Evolutionary conservation across 1,284 basidiomycete species (phyloP), one percentile per base, ranked within the genome.

Genomic region (Tylopilus sp.): DNA sequence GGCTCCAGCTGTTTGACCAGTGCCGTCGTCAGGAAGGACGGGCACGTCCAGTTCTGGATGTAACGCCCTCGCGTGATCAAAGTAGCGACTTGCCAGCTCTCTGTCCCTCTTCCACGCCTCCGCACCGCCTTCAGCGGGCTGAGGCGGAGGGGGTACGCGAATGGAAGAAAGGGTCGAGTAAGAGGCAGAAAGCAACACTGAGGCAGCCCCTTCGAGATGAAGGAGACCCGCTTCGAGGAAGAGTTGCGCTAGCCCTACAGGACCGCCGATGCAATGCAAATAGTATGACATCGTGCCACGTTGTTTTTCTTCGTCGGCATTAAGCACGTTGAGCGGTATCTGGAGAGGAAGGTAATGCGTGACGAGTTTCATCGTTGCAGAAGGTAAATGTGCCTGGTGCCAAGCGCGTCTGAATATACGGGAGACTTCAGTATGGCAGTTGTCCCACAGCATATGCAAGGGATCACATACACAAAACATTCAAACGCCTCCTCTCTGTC

Each of bases 401-500:
- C 87, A 89, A 35, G 87, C 85, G 44, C 86, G 86, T 54, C 86
- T 89, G 57, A n/a, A 35, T 18, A n/a, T 46, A 49, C 25, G 31
- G 39, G 38, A 37, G 35, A 42, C 10, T 26, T 52, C 18, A 48
- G 49, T 36, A 18, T 18, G 10, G 6, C 19, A 21, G 50, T 13
- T 9, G n/a, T 28, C n/a, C 13, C 16, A 12, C 15, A 16, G 23
- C 18, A 33, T 1, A 7, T 9, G 25, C 3, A 0, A 46, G 11
- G 55, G 4, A 28, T 10, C 39, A 75, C 86, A 64, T 63, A 86
- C 87, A 87, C 66, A 56, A 89, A 86, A 56, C 77, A 87, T 68
- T 89, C 87, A 57, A 90, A 89, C 2, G 87, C 86, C 51, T 81
- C 82, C 34, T 84, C 81, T 52, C 76, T 80, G 42, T 86, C 77